These are phyloP conservation scores for Boletus sp. DNA, from an alignment of 768 basidiomycete species.

Conservation along the genomic window DNA sequence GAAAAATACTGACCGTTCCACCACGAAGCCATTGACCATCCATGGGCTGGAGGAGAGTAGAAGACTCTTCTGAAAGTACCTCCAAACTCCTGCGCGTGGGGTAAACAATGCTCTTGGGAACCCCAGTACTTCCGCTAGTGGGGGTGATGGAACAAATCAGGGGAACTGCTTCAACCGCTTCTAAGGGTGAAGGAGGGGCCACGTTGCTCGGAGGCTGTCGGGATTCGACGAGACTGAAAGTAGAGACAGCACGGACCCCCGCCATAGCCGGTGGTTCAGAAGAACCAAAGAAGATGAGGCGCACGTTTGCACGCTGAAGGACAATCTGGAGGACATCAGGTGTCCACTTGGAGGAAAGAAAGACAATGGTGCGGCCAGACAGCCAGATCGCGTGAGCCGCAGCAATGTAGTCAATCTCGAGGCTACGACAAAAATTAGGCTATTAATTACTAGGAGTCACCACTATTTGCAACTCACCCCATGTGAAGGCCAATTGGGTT, in stretches of 20 bases:
- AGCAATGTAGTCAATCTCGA: constrained; percentile 31
- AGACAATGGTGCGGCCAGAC: constrained; percentile 24
- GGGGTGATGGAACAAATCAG: constrained; percentile 27
- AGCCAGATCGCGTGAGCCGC: constrained; percentile 33
- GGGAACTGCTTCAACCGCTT: constrained; percentile 22
- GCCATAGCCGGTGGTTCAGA: constrained; percentile 10
- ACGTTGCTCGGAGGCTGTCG: constrained; percentile 8
- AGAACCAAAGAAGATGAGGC: constrained; percentile 23
- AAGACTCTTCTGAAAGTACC: constrained; percentile 28
- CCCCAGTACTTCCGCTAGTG: constrained; percentile 32
- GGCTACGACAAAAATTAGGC: constrained; percentile 8
- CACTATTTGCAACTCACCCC: constrained; percentile 14
- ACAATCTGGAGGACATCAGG: constrained; percentile 25
- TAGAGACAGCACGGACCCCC: constrained; percentile 18
- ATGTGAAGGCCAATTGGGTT: constrained; percentile 28
- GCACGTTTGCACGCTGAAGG: constrained; percentile 22
- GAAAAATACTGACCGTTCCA: constrained; percentile 24
- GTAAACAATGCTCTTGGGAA: constrained; percentile 33
- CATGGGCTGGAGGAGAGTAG: constrained; percentile 25
- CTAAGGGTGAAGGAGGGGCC: constrained; percentile 15
- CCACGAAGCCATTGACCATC: constrained; percentile 34
- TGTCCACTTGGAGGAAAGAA: constrained; percentile 32
- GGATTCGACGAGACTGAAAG: constrained; percentile 12
- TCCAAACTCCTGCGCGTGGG: constrained; percentile 28
- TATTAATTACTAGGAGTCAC: not conserved